phyloP scores from a whole-genome alignment of 1,284 basidiomycete species.

The Coniophora puteana region DNA sequence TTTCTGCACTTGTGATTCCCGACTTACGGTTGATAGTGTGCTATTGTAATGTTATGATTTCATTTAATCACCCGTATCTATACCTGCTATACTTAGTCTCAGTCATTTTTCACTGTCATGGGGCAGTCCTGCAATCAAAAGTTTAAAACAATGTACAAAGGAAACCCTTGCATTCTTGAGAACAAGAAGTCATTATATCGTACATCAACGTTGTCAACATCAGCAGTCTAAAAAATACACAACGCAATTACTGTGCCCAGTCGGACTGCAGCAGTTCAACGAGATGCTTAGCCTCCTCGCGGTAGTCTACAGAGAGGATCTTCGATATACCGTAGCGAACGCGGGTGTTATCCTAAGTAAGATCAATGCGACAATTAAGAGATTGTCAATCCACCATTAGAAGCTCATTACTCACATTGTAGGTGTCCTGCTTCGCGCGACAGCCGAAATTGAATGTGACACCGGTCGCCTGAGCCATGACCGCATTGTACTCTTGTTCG shows the following conservation, averaged over 20 bases:
- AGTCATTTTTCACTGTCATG: too few relatives aligned
- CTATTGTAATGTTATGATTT: not conserved
- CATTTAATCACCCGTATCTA: not conserved
- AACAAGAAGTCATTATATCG: too few relatives aligned
- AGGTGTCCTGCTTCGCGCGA: conserved; percentile 86
- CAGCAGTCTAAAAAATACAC: too few relatives aligned
- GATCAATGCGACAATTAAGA: conserved; percentile 10
- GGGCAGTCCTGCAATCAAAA: too few relatives aligned
- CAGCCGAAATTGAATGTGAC: conserved; percentile 82
- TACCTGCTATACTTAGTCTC: too few relatives aligned
- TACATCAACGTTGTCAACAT: too few relatives aligned
- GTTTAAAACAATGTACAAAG: conserved; percentile 5
- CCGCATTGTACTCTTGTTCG: conserved; percentile 57
- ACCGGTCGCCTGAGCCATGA: conserved; percentile 67
- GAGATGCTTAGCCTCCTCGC: conserved; percentile 62
- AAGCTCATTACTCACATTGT: conserved; percentile 55
- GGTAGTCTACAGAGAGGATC: conserved; percentile 67
- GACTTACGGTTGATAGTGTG: not conserved
- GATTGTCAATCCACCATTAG: not conserved
- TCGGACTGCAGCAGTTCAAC: conserved; percentile 45
- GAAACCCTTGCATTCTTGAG: too few relatives aligned
- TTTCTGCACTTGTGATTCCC: conserved; percentile 1
- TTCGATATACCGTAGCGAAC: conserved; percentile 80
- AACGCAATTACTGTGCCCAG: conserved; percentile 33
- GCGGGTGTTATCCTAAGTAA: conserved; percentile 75